Evolutionary conservation across 108 stramenopile species (phyloP).

Genomic region (Aurantiochytrium sp.): DNA sequence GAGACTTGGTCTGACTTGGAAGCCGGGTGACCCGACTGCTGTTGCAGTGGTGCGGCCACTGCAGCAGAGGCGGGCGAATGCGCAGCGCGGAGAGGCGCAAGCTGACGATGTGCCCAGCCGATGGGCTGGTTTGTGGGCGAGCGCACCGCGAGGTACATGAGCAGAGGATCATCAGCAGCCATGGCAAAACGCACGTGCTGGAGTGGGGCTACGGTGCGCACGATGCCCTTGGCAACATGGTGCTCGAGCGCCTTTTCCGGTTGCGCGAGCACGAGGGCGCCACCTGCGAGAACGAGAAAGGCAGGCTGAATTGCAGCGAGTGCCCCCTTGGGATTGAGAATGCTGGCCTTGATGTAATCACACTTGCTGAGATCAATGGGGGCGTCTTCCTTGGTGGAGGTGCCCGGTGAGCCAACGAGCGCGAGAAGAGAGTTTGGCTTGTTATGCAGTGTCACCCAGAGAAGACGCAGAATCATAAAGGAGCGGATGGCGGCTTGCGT

Average conservation of each 20-base stretch:
- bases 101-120: neutral
- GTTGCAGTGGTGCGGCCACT: neutral
- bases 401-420: neutral
- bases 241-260: neutral
- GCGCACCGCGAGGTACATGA: neutral
- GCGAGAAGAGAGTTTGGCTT: neutral
- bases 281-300: neutral
- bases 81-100: neutral
- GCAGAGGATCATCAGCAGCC: neutral
- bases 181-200: neutral
- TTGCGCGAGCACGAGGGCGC: neutral
- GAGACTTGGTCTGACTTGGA: neutral
- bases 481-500: neutral
- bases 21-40: neutral
- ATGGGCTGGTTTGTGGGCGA: neutral
- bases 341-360: neutral
- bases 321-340: neutral
- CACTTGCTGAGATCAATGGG: neutral
- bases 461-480: neutral
- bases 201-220: neutral
- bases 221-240: neutral
- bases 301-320: neutral
- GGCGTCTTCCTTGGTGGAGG: neutral
- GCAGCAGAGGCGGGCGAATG: neutral
- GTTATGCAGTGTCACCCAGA: neutral